These are phyloP conservation scores for Solanum lycopersicoides DNA, from an alignment of 257 asterid species.

Conservation along the genomic window DNA sequence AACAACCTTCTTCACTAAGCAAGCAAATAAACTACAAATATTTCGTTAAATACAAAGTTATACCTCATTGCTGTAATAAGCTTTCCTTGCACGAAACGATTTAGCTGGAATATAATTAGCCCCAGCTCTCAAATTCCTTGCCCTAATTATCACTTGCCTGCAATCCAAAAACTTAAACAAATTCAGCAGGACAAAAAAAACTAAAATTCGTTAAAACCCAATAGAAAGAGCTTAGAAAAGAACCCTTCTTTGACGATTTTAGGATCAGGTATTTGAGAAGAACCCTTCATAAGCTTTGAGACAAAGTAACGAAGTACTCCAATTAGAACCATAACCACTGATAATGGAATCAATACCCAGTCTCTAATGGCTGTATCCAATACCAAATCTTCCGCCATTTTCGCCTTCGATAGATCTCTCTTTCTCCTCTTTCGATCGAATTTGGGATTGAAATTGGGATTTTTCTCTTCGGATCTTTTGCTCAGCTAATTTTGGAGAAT, in stretches of 20 bases:
- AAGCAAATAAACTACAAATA: neutral
- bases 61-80: slow-evolving; percentile 85
- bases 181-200: neutral
- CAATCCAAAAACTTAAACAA: neutral
- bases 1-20: neutral
- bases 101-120: slow-evolving; percentile 91
- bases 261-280: slow-evolving; percentile 69
- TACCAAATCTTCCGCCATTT: slow-evolving; percentile 95
- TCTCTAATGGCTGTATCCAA: slow-evolving; percentile 94
- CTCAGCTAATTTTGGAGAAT: neutral
- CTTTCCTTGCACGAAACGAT: slow-evolving; percentile 81
- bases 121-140: slow-evolving; percentile 86
- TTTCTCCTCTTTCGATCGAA: neutral
- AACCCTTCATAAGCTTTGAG: slow-evolving; percentile 82
- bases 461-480: neutral
- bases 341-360: slow-evolving; percentile 90
- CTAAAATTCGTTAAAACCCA: neutral
- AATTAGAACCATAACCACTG: slow-evolving; percentile 68
- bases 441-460: neutral
- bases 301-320: slow-evolving; percentile 92
- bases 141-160: slow-evolving; percentile 92
- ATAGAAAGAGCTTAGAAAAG: neutral
- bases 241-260: slow-evolving; percentile 95
- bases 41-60: neutral
- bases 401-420: neutral